Evolutionary conservation across 164 flowering plant species (phyloP), one percentile per base, ranked within the genome.

Genomic region (Magnolia changhungtana): DNA sequence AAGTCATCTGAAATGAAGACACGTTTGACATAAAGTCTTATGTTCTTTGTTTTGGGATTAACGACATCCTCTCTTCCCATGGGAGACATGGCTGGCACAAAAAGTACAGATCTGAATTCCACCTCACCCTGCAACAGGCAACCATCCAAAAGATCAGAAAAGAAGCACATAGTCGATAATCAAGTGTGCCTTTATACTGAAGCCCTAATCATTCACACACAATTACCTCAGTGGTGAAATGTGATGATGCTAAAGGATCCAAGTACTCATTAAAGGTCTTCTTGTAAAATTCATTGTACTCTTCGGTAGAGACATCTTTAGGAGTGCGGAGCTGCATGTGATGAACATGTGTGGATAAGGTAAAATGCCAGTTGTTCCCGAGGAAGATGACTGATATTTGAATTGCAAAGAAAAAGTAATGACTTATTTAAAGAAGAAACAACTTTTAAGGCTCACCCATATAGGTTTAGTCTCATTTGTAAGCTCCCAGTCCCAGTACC

Each of bases 401-500:
- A 50, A 37, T 1, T 51, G 16, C 61, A 67, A 21, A 1, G 14
- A 19, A 1, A 27, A 24, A 37, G 63, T 72, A 55, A 49, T 9
- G 52, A 21, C 19, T 29, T 68, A 67, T 31, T 70, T 20, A 69
- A 69, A 45, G 21, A 37, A 21, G 27, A 23, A 72, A 20, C 19
- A 72, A 5, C 1, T 8, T 23, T 37, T 21, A 52, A 61, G 51
- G 27, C 93, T 82, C 74, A 92, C 99, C 99, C 99, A 96, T 75
- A 94, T 81, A 50, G 98, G 99, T 78, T 94, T 89, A 1, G 97
- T 96, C 80, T 96, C 99, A 83, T 94, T 94, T 8, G 87, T 88
- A 31, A 88, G 92, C 77, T 91, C 97, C 98, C 98, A 92, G 77
- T 96, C 99, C 99, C 98, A 96, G 78, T 96, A 96, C 76, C 81